phyloP scores from a whole-genome alignment of 306 rosid genomes.

The Carpinus fangiana region DNA sequence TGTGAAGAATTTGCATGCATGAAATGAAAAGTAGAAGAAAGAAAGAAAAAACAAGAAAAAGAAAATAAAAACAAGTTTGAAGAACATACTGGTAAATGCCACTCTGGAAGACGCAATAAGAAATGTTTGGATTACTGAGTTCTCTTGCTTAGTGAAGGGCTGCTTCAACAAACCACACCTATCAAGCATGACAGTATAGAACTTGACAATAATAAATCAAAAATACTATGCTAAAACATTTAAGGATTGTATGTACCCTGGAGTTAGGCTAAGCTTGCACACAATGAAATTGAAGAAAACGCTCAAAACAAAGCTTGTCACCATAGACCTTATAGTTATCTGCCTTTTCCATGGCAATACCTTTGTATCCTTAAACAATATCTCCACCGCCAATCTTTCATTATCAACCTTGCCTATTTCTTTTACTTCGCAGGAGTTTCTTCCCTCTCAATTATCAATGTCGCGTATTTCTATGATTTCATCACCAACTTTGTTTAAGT shows the following conservation, averaged over 20 bases:
- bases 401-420: no score
- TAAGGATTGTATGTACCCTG: constrained; percentile 73
- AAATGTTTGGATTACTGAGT: constrained; percentile 72
- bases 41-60: background rate
- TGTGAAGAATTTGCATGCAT: background rate
- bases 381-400: constrained; percentile 35
- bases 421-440: no score
- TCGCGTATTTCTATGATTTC: no score
- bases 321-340: constrained; percentile 55
- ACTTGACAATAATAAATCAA: constrained; percentile 56
- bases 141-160: constrained; percentile 83
- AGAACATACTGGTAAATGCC: constrained; percentile 68
- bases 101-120: constrained; percentile 81
- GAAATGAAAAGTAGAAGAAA: background rate
- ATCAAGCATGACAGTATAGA: constrained; percentile 41
- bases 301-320: constrained; percentile 53
- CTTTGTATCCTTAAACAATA: constrained; percentile 32
- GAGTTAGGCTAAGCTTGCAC: constrained; percentile 63
- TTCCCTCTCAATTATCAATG: no score
- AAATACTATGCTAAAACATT: constrained; percentile 48
- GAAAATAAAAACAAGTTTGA: no score
- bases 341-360: constrained; percentile 64
- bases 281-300: constrained; percentile 59
- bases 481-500: no score
- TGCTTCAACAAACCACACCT: constrained; percentile 48